Conservation (phyloP, 1,139 yeast genomes). For the Yamadazyma triangularis region DNA sequence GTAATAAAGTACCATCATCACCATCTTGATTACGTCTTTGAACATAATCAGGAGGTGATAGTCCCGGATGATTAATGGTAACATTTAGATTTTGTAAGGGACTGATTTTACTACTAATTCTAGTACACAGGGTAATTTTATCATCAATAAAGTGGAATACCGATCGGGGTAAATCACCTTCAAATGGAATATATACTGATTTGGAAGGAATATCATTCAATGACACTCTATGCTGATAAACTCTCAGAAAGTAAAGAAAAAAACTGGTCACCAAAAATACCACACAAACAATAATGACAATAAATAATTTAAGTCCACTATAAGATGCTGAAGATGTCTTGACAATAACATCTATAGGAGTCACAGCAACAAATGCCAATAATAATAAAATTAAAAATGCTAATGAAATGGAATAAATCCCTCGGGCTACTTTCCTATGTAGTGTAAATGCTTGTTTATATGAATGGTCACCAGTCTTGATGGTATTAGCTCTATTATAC, state of each 20-base stretch:
- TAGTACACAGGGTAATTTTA: constrained; percentile 43
- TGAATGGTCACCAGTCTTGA: too few species aligned
- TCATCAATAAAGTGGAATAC: constrained; percentile 32
- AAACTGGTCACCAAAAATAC: constrained; percentile 49
- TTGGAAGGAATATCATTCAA: constrained; percentile 73
- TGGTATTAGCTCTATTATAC: too few species aligned
- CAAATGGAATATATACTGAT: constrained; percentile 60
- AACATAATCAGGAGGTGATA: constrained; percentile 44
- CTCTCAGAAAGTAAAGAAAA: constrained; percentile 46
- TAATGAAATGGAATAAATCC: constrained; percentile 56
- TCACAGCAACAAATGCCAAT: constrained; percentile 56
- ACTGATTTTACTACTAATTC: constrained; percentile 45
- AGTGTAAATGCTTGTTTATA: constrained; percentile 12
- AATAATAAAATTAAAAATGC: constrained; percentile 46
- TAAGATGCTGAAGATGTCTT: constrained; percentile 56
- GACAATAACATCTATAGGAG: constrained; percentile 72
- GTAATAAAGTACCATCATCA: constrained; percentile 35
- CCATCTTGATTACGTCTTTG: constrained; percentile 31
- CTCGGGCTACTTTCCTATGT: constrained; percentile 39
- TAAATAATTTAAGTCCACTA: constrained; percentile 63
- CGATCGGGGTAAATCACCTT: constrained; percentile 56
- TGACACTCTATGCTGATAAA: constrained; percentile 54
- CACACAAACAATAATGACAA: constrained; percentile 71
- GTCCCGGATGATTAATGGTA: constrained; percentile 59
- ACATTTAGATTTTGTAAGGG: constrained; percentile 38